Percentiles rank a stretch among this genome's conserved stretches.
These are phyloP conservation scores for Nemania diffusa DNA, from an alignment of 2,329 filamentous ascomycete genomes.

Conservation along the genomic window DNA sequence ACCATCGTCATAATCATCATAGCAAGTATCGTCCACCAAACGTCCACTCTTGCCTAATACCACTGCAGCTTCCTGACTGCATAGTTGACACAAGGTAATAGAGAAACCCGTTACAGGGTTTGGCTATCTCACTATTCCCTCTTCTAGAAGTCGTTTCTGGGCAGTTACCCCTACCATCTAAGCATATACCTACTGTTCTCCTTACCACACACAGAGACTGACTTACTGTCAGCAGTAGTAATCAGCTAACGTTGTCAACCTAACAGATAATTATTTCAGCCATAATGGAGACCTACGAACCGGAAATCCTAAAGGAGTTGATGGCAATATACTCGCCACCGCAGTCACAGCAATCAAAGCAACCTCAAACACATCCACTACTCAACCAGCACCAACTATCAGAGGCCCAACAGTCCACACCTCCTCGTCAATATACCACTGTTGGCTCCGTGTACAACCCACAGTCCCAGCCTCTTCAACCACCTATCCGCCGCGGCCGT, in stretches of 20 bases:
- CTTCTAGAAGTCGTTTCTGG: not conserved
- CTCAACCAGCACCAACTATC: conserved; percentile 6
- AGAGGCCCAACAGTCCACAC: conserved; percentile 25
- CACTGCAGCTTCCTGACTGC: not conserved
- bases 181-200: not conserved
- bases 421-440: conserved; percentile 60
- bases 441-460: conserved; percentile 67
- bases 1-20: not conserved
- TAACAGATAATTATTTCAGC: not conserved
- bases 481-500: conserved; percentile 63
- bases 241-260: not conserved
- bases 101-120: not conserved
- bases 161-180: not conserved
- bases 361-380: not conserved
- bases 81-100: not conserved
- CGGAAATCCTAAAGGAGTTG: conserved; percentile 2
- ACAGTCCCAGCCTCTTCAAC: conserved; percentile 58
- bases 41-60: not conserved
- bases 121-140: not conserved
- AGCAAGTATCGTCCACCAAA: not conserved
- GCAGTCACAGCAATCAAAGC: not conserved
- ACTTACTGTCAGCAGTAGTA: not conserved
- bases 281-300: conserved; percentile 25
- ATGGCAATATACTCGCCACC: not conserved
- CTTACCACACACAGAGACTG: not conserved